Evolutionary conservation across 2,329 filamentous ascomycete genomes (phyloP).

Genomic region (Thermochaetoides dissita): DNA sequence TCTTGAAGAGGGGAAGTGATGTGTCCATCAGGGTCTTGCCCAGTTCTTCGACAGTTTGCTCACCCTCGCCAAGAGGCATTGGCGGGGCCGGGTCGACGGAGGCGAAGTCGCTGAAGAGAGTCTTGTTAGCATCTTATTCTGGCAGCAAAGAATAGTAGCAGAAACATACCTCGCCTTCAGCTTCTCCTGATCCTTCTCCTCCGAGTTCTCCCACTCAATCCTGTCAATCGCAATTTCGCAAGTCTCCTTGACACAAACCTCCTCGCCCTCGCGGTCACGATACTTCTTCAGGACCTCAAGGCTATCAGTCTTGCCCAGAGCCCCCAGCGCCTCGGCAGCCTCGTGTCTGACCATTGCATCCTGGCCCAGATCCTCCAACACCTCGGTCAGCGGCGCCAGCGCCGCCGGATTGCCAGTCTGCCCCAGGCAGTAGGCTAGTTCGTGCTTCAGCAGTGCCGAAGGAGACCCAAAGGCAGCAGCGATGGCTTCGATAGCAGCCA

Average conservation of each 20-base stretch:
- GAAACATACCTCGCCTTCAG: slow-evolving; percentile 59
- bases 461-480: slow-evolving; percentile 73
- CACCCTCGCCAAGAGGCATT: slow-evolving; percentile 57
- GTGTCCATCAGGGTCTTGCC: slow-evolving; percentile 68
- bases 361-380: slow-evolving; percentile 66
- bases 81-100: slow-evolving; percentile 93
- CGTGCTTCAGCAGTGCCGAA: slow-evolving; percentile 87
- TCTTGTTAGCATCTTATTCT: slow-evolving; percentile 16
- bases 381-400: slow-evolving; percentile 55
- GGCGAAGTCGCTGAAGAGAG: slow-evolving; percentile 62
- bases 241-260: slow-evolving; percentile 76
- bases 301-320: slow-evolving; percentile 62
- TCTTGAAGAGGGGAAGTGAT: slow-evolving; percentile 66
- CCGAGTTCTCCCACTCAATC: slow-evolving; percentile 82
- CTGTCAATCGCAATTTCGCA: slow-evolving; percentile 93
- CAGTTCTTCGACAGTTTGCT: slow-evolving; percentile 57
- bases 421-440: slow-evolving; percentile 91
- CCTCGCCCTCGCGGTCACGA: slow-evolving; percentile 62
- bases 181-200: slow-evolving; percentile 57
- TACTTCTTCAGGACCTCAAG: slow-evolving; percentile 59
- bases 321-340: slow-evolving; percentile 86
- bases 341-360: slow-evolving; percentile 95
- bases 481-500: slow-evolving; percentile 60
- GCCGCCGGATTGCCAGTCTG: slow-evolving; percentile 71
- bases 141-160: slow-evolving; percentile 8